A percentile compares a stretch with the other conserved stretches of the same genome.
These are phyloP conservation scores for Fusarium nurragi DNA, from an alignment of 2,329 filamentous ascomycete genomes.

Conservation along the genomic window DNA sequence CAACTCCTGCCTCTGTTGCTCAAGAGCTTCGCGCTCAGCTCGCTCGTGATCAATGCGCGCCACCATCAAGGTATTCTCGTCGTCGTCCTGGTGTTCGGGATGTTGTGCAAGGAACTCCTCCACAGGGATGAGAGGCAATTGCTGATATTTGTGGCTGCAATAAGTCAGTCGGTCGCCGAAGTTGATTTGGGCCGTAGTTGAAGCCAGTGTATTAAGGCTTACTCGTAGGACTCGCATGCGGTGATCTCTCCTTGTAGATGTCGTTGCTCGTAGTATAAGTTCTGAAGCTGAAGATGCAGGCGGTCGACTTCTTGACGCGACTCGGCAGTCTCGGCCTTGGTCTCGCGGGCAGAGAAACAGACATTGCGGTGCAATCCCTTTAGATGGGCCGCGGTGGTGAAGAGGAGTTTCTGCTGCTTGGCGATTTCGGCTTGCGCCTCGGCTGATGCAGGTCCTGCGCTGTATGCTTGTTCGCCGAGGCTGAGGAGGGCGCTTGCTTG, in stretches of 20 bases:
- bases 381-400: conserved; percentile 80
- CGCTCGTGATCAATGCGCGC: conserved; percentile 92
- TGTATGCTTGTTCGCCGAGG: conserved; percentile 57
- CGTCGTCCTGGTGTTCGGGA: conserved; percentile 76
- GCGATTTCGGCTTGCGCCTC: conserved; percentile 69
- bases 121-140: conserved; percentile 83
- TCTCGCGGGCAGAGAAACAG: conserved; percentile 81
- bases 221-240: conserved; percentile 93
- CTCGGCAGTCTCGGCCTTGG: conserved; percentile 86
- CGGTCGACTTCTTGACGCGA: conserved; percentile 90
- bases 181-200: neutral
- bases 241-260: conserved; percentile 90
- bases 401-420: conserved; percentile 81
- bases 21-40: conserved; percentile 81
- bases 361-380: conserved; percentile 86
- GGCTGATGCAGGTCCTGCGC: conserved; percentile 53
- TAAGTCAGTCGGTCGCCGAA: conserved; percentile 10
- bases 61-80: conserved; percentile 85
- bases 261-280: conserved; percentile 94
- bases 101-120: conserved; percentile 82
- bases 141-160: conserved; percentile 84
- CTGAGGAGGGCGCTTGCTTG: conserved; percentile 75
- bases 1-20: conserved; percentile 82
- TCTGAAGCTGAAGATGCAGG: conserved; percentile 91
- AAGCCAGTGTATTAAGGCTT: conserved; percentile 51